Evolutionary conservation across 2,329 filamentous ascomycete species (phyloP), one percentile per base, ranked within the genome.

Genomic region (Paraphaeosphaeria sporulosa): DNA sequence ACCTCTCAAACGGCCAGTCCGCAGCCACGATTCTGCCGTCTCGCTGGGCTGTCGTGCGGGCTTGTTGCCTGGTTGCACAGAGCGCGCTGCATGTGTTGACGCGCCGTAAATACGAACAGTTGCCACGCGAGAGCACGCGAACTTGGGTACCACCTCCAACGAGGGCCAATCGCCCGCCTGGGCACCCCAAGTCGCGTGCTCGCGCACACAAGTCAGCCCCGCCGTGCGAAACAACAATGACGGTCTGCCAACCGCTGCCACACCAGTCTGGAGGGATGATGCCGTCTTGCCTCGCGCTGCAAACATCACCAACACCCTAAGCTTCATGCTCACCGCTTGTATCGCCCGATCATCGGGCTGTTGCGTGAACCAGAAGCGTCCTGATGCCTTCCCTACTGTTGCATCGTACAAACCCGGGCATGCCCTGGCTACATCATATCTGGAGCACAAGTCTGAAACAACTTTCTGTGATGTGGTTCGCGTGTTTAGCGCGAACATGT

Each of bases 401-500:
- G 10, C 44, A 46, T 25, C 4, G 44, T 51, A 8, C 15, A 51
- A 21, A 21, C 17, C 48, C 48, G 48, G 30, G 48, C 48, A 38
- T 23, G 32, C 17, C 30, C 30, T 17, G 38, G 48, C 8, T 21
- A 51, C 48, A 40, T 32, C 30, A 46, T 2, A 13, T 21, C 17
- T 30, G 19, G 12, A 42, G 19, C 40, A 15, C 15, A 12, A 10
- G 4, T 30, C n/a, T 49, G 47, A 51, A 43, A 57, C 44, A 50
- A 4, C 23, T 1, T 40, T 23, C 34, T 49, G n/a, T 2, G 4
- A 46, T 12, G 17, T 50, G 43, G n/a, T 50, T 57, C 25, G 32
- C 54, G 25, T 44, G 36, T n/a, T 34, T 57, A 51, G 55, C 30
- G 44, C 55, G 44, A 50, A 49, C 51, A 34, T 17, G 23, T 54